phyloP scores from a whole-genome alignment of 257 asterid species.

The Lantana camara region DNA sequence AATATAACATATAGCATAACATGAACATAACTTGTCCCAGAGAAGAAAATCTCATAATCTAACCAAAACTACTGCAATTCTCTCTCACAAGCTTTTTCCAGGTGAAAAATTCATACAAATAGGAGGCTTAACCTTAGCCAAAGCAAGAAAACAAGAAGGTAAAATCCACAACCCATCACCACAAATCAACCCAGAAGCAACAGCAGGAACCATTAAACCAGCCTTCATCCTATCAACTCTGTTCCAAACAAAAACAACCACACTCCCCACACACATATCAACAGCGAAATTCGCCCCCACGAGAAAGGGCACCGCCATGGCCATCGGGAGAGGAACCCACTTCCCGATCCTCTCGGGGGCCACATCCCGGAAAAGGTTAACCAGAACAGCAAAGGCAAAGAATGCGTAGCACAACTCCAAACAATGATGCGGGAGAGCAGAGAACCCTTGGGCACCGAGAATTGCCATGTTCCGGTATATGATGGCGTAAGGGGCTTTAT shows the following conservation, averaged over 20 bases:
- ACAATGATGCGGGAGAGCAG: slow-evolving; percentile 71
- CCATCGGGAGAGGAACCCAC: slow-evolving; percentile 75
- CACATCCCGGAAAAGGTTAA: slow-evolving; percentile 52
- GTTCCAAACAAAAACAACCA: slow-evolving; percentile 58
- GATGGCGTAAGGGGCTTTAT: slow-evolving; percentile 76
- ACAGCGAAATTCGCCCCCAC: slow-evolving; percentile 75
- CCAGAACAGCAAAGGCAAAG: slow-evolving; percentile 48
- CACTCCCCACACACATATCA: slow-evolving; percentile 81
- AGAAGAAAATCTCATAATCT: neutral
- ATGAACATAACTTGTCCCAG: no score
- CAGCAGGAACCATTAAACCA: slow-evolving; percentile 59
- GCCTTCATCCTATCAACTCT: slow-evolving; percentile 49
- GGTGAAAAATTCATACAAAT: slow-evolving; percentile 64
- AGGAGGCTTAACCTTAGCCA: slow-evolving; percentile 58
- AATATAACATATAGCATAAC: no score
- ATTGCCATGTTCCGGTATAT: slow-evolving; percentile 77
- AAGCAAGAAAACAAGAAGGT: slow-evolving; percentile 64
- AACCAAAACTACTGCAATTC: no score
- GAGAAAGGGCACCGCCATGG: slow-evolving; percentile 84
- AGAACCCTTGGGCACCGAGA: slow-evolving; percentile 70
- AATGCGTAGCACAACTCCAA: slow-evolving; percentile 65
- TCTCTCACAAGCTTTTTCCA: slow-evolving; percentile 32
- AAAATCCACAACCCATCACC: slow-evolving; percentile 78
- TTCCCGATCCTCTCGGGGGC: slow-evolving; percentile 42
- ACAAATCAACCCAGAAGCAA: slow-evolving; percentile 72